Evolutionary conservation across 495 filamentous ascomycete species (phyloP).

Genomic region (Aspergillus baeticus): DNA sequence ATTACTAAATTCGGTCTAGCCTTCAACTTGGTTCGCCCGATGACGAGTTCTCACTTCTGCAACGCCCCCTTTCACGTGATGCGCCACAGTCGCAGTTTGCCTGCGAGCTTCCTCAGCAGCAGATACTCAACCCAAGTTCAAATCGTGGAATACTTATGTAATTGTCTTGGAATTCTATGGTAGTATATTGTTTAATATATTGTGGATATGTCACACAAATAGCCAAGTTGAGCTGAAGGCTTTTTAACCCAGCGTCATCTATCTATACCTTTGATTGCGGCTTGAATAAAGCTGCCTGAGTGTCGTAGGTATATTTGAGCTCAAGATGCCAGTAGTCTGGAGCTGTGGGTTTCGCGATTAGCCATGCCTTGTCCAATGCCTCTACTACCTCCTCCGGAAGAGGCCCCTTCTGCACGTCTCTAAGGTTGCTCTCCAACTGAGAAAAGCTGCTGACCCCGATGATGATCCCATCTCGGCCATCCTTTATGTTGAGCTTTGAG

Average conservation of each 20-base stretch:
- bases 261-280: slow-evolving; percentile 22
- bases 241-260: too few relatives aligned
- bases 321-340: slow-evolving; percentile 76
- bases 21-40: not conserved
- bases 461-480: slow-evolving; percentile 72
- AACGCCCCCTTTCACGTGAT: too few relatives aligned
- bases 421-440: slow-evolving; percentile 75
- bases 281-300: slow-evolving; percentile 62
- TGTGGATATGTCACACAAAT: too few relatives aligned
- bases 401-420: slow-evolving; percentile 80
- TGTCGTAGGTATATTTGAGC: slow-evolving; percentile 74
- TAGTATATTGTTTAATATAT: too few relatives aligned
- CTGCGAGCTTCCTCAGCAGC: too few relatives aligned
- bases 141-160: too few relatives aligned
- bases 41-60: too few relatives aligned
- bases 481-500: slow-evolving; percentile 70
- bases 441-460: slow-evolving; percentile 73
- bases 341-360: slow-evolving; percentile 63
- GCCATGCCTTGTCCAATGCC: slow-evolving; percentile 73
- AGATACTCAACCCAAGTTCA: too few relatives aligned
- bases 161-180: too few relatives aligned
- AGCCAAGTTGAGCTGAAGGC: too few relatives aligned
- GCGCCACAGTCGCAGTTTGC: too few relatives aligned
- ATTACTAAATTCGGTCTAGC: not conserved
- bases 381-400: slow-evolving; percentile 81